Conservation (phyloP, 306 rosid genomes). For the Lathyrus tuberosus region DNA sequence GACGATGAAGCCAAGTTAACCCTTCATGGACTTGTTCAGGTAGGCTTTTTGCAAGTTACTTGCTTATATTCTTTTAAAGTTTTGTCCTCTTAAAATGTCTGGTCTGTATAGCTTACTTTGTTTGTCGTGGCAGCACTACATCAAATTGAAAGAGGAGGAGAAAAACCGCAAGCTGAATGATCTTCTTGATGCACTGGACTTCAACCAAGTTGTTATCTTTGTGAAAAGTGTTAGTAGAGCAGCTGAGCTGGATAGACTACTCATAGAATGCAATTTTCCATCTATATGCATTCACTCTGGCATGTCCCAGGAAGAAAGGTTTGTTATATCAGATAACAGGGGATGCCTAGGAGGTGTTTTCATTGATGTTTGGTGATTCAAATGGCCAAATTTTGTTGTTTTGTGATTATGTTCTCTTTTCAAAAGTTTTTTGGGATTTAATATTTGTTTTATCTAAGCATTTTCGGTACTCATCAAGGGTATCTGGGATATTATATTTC, state of each 20-base stretch:
- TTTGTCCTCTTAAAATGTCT: not conserved
- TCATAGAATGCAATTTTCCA: slow-evolving; percentile 95
- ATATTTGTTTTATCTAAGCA: not conserved
- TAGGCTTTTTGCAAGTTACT: slow-evolving; percentile 16
- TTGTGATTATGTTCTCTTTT: not conserved
- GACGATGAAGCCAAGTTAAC: slow-evolving; percentile 99
- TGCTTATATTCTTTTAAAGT: not conserved
- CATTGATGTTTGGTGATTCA: not conserved
- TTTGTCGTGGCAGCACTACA: slow-evolving; percentile 82
- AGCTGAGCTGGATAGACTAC: slow-evolving; percentile 95
- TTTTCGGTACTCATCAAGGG: not conserved
- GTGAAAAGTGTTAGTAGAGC: slow-evolving; percentile 98
- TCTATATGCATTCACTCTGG: slow-evolving; percentile 99
- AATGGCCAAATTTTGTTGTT: not conserved
- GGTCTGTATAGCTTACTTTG: slow-evolving; percentile 36
- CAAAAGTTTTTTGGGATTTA: not conserved
- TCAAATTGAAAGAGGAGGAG: slow-evolving; percentile 93
- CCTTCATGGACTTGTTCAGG: slow-evolving; percentile 99
- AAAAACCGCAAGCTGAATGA: slow-evolving; percentile 96
- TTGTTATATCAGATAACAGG: slow-evolving; percentile 22
- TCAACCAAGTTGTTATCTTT: slow-evolving; percentile 95
- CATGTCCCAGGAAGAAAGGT: slow-evolving; percentile 99
- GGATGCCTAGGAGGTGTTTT: not conserved
- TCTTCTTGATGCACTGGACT: slow-evolving; percentile 96
- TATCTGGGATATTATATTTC: not conserved